A percentile compares a stretch with the other conserved stretches of the same genome.
Conservation (phyloP, 139 green algal species). For the Nannochloris sp. region DNA sequence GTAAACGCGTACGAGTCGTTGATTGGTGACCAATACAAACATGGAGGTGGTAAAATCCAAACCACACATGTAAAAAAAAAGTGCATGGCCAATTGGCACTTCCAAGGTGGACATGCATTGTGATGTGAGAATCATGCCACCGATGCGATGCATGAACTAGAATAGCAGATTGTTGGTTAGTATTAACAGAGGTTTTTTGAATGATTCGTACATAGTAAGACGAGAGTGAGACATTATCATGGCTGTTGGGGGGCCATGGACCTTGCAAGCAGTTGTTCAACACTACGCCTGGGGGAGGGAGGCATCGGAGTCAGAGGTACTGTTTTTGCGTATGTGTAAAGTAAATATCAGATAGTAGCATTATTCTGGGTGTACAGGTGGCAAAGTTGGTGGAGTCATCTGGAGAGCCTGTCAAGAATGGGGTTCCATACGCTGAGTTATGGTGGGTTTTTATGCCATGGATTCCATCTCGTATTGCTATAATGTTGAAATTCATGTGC, state of each 20-base stretch:
- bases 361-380: conserved; percentile 43
- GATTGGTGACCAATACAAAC: too few relatives aligned
- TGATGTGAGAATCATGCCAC: too few relatives aligned
- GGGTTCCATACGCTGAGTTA: conserved; percentile 86
- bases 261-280: background rate
- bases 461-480: conserved; percentile 2
- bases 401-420: conserved; percentile 45
- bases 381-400: conserved; percentile 55
- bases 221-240: background rate
- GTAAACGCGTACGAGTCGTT: too few relatives aligned
- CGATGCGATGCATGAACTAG: too few relatives aligned
- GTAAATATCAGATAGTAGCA: too few relatives aligned
- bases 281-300: conserved; percentile 12
- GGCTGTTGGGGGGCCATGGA: background rate
- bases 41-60: too few relatives aligned
- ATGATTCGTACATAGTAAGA: too few relatives aligned
- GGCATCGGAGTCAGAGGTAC: conserved; percentile 10
- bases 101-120: too few relatives aligned
- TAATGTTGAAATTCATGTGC: background rate
- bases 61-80: too few relatives aligned
- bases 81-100: too few relatives aligned
- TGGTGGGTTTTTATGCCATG: conserved; percentile 51
- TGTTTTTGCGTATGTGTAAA: background rate
- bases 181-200: too few relatives aligned
- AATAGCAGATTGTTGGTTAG: too few relatives aligned